Conservation (phyloP, 306 rosid species). For the Pterocarpus santalinus region DNA sequence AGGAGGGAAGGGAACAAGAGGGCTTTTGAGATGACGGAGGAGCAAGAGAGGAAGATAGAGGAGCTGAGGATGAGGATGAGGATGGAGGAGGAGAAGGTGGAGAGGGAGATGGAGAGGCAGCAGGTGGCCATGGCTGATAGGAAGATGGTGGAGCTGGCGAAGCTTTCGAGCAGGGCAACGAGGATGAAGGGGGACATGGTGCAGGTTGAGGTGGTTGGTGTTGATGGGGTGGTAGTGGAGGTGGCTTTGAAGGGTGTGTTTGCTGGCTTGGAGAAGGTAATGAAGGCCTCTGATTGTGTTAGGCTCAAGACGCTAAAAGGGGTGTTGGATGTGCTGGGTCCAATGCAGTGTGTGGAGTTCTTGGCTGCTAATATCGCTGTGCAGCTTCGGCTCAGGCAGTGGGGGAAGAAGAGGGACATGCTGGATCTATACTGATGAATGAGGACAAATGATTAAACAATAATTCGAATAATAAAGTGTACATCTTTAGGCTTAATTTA, state of each 20-base stretch:
- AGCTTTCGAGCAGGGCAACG: conserved; percentile 33
- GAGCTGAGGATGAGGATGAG: conserved; percentile 35
- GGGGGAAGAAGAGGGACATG: conserved; percentile 50
- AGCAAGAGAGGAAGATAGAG: conserved; percentile 33
- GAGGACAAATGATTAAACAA: neutral
- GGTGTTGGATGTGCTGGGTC: conserved; percentile 66
- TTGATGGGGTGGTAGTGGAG: conserved; percentile 45
- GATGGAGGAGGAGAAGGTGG: conserved; percentile 57
- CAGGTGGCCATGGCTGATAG: conserved; percentile 65
- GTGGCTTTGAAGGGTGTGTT: conserved; percentile 58
- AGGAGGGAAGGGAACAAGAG: no score
- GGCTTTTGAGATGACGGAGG: neutral
- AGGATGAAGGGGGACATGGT: neutral
- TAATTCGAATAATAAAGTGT: no score
- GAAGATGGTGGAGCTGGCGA: conserved; percentile 56
- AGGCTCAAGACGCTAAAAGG: conserved; percentile 75
- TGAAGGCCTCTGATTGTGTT: conserved; percentile 85
- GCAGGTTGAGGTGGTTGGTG: neutral
- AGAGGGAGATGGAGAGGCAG: conserved; percentile 55
- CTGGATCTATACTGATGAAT: neutral
- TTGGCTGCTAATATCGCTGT: conserved; percentile 56
- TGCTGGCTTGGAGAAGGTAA: conserved; percentile 62
- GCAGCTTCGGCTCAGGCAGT: conserved; percentile 59
- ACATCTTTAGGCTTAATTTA: neutral
- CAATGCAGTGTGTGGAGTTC: conserved; percentile 73